phyloP scores from a whole-genome alignment of 139 green algal genomes.

The Chlorella sp. region DNA sequence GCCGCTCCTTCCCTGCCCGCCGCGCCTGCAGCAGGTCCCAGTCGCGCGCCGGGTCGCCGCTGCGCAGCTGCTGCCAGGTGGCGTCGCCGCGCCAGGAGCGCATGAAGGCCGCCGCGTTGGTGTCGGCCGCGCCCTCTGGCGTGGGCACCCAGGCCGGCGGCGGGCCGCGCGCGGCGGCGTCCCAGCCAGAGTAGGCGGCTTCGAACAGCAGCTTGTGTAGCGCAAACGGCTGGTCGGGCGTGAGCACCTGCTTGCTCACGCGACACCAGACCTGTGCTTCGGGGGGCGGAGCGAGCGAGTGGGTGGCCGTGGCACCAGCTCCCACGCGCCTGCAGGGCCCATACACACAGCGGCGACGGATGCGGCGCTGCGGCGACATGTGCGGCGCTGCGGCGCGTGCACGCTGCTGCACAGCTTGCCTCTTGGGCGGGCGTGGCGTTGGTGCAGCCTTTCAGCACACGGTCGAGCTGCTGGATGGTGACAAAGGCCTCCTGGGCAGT shows the following conservation, averaged over 20 bases:
- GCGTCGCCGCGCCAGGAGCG: conserved; percentile 31
- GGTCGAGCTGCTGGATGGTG: too few relatives aligned
- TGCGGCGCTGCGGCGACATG: too few relatives aligned
- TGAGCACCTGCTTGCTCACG: conserved; percentile 45
- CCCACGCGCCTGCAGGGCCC: too few relatives aligned
- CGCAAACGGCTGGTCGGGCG: conserved; percentile 54
- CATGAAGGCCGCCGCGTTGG: conserved; percentile 71
- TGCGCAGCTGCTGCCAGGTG: conserved; percentile 6
- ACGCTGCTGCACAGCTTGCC: too few relatives aligned
- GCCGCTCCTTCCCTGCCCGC: too few relatives aligned
- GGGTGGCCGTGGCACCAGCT: too few relatives aligned
- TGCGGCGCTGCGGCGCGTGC: too few relatives aligned
- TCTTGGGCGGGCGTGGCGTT: too few relatives aligned
- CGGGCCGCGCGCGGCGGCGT: conserved; percentile 45
- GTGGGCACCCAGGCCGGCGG: conserved; percentile 66
- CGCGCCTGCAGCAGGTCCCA: conserved; percentile 59
- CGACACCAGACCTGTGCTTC: conserved; percentile 53
- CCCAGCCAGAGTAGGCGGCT: conserved; percentile 49
- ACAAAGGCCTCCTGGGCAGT: too few relatives aligned
- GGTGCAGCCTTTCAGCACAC: too few relatives aligned
- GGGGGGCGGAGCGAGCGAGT: too few relatives aligned
- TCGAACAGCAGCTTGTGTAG: conserved; percentile 57
- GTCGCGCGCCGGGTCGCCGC: conserved; percentile 28
- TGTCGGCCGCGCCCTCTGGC: conserved; percentile 15
- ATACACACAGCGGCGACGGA: too few relatives aligned